Conservation (phyloP, 2,329 filamentous ascomycete species). For the Neofusicoccum laricinum region DNA sequence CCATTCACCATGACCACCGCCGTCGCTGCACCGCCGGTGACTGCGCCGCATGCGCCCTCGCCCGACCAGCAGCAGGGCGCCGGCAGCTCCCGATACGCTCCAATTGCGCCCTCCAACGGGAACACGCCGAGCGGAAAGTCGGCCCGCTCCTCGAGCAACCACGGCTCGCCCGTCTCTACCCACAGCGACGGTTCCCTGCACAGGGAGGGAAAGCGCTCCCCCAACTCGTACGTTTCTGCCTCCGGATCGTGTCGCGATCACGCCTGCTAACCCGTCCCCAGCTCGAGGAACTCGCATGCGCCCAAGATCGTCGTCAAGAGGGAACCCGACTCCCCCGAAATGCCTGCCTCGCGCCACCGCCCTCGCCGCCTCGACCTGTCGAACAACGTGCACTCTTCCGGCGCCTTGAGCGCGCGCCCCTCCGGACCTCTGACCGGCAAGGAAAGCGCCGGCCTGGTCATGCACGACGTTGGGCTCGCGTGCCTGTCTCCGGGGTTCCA, state of each 20-base stretch:
- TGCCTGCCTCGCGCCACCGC: slow-evolving; percentile 69
- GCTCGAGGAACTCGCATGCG: slow-evolving; percentile 53
- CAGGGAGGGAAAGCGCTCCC: slow-evolving; percentile 53
- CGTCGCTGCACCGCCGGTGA: slow-evolving; percentile 42
- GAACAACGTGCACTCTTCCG: slow-evolving; percentile 44
- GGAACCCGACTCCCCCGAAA: slow-evolving; percentile 82
- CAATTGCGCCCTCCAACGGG: slow-evolving; percentile 43
- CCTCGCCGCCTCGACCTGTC: slow-evolving; percentile 77
- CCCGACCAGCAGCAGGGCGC: slow-evolving; percentile 34
- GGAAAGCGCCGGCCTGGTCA: slow-evolving; percentile 68
- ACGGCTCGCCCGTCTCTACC: slow-evolving; percentile 25
- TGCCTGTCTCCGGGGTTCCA: slow-evolving; percentile 95
- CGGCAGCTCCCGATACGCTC: slow-evolving; percentile 31
- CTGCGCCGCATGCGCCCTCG: slow-evolving; percentile 36
- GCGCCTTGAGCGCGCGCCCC: slow-evolving; percentile 61
- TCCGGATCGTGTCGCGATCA: background rate
- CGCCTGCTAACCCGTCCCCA: slow-evolving; percentile 27
- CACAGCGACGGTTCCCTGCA: slow-evolving; percentile 34
- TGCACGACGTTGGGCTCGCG: slow-evolving; percentile 90
- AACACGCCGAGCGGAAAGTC: slow-evolving; percentile 34
- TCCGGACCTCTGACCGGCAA: slow-evolving; percentile 70
- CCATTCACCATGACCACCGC: slow-evolving; percentile 45
- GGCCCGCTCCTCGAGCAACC: slow-evolving; percentile 39
- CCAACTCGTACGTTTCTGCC: slow-evolving; percentile 45
- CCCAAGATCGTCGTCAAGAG: slow-evolving; percentile 95